phyloP scores from a whole-genome alignment of 306 rosid genomes.

The Prunus kanzakura region DNA sequence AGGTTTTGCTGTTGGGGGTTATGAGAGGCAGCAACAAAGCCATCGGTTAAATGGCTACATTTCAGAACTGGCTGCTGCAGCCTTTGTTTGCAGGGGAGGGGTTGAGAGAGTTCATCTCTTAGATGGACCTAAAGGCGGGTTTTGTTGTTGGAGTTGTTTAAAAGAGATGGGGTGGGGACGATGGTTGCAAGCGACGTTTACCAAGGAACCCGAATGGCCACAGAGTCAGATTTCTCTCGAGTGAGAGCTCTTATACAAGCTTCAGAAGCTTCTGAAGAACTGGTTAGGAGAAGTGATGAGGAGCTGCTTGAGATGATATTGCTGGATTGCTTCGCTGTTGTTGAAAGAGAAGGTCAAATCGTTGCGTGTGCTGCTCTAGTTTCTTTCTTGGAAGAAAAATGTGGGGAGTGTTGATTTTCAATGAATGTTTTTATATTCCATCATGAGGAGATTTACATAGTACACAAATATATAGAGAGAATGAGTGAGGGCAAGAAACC shows the following conservation, averaged over 20 bases:
- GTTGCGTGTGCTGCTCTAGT: conserved; percentile 40
- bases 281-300: conserved; percentile 70
- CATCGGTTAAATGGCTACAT: conserved; percentile 64
- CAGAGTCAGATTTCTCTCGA: conserved; percentile 50
- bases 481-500: too few species aligned
- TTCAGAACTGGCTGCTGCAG: conserved; percentile 93
- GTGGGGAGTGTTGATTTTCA: too few species aligned
- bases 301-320: conserved; percentile 49
- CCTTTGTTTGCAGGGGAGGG: conserved; percentile 89
- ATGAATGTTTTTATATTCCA: too few species aligned
- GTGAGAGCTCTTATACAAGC: conserved; percentile 64
- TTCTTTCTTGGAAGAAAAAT: too few species aligned
- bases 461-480: too few species aligned
- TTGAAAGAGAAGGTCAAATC: conserved; percentile 90
- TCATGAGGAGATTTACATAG: too few species aligned
- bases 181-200: conserved; percentile 92
- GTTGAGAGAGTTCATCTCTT: conserved; percentile 18
- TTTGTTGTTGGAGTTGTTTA: conserved; percentile 77
- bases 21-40: conserved; percentile 51
- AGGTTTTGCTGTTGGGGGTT: conserved; percentile 84
- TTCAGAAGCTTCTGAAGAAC: conserved; percentile 58
- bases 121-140: conserved; percentile 60
- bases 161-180: conserved; percentile 94
- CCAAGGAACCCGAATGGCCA: conserved; percentile 88
- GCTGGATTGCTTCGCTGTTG: conserved; percentile 53